These are phyloP conservation scores for Vigna mungo DNA, from an alignment of 306 rosid species.

Conservation along the genomic window DNA sequence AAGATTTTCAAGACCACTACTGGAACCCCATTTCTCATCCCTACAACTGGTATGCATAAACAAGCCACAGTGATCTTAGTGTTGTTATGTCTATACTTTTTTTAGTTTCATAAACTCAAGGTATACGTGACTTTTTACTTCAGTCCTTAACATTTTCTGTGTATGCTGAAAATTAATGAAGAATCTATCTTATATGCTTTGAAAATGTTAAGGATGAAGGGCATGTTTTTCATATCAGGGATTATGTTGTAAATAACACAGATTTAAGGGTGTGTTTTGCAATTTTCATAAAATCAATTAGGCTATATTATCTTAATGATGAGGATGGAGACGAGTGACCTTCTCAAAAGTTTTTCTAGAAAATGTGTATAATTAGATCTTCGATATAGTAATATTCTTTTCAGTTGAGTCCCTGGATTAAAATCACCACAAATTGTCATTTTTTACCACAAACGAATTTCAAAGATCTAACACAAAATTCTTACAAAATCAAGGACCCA, in stretches of 20 bases:
- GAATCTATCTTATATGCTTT: neutral
- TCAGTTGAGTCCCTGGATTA: neutral
- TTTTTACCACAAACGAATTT: neutral
- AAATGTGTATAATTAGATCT: neutral
- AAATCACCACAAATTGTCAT: neutral
- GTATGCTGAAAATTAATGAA: neutral
- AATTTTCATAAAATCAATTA: neutral
- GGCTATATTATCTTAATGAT: conserved; percentile 1
- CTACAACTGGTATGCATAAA: conserved; percentile 88
- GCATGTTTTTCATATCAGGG: neutral
- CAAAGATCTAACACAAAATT: neutral
- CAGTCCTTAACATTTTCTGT: neutral
- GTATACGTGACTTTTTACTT: neutral
- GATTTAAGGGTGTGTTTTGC: too few relatives aligned
- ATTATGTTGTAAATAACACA: neutral
- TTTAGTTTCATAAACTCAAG: neutral
- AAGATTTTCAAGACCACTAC: conserved; percentile 92
- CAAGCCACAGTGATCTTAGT: neutral
- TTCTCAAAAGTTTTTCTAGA: too few relatives aligned
- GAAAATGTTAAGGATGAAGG: neutral
- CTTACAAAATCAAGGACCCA: neutral
- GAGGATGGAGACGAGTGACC: too few relatives aligned
- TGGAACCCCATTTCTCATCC: conserved; percentile 91
- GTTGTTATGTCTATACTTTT: neutral
- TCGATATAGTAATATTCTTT: neutral